These are phyloP conservation scores for Blastomyces gilchristii DNA, from an alignment of 2,329 filamentous ascomycete genomes.

Conservation along the genomic window DNA sequence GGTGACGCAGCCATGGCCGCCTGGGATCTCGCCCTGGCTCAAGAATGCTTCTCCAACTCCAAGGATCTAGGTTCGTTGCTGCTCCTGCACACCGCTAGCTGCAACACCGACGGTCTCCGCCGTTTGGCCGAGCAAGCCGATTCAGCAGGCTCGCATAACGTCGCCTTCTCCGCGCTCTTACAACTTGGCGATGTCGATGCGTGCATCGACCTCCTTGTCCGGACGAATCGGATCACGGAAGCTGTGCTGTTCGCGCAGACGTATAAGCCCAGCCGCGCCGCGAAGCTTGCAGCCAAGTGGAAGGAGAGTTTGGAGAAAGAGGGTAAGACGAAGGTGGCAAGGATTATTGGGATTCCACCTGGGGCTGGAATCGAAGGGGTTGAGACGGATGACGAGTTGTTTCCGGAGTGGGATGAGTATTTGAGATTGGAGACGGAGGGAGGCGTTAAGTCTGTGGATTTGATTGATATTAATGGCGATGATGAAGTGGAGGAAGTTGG, in stretches of 20 bases:
- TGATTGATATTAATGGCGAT: conserved; percentile 34
- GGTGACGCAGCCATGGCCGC: conserved; percentile 77
- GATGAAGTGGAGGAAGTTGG: conserved; percentile 22
- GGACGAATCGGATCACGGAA: conserved; percentile 72
- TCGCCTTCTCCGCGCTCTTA: conserved; percentile 87
- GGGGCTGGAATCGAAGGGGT: conserved; percentile 46
- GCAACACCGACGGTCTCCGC: conserved; percentile 62
- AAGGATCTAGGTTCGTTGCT: conserved; percentile 85
- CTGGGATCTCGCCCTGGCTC: conserved; percentile 81
- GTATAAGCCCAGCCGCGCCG: conserved; percentile 73
- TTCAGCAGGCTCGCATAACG: conserved; percentile 71
- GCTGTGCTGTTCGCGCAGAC: conserved; percentile 89
- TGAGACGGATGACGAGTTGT: conserved; percentile 59
- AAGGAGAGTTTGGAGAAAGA: conserved; percentile 72
- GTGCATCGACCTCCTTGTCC: conserved; percentile 67
- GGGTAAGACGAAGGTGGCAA: conserved; percentile 75
- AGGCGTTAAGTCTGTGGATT: conserved; percentile 32
- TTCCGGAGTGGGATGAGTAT: conserved; percentile 94
- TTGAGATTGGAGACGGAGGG: conserved; percentile 68
- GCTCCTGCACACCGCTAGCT: conserved; percentile 77
- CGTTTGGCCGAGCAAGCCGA: conserved; percentile 65
- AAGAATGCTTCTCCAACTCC: conserved; percentile 85
- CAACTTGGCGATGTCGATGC: conserved; percentile 70
- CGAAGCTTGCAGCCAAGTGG: conserved; percentile 62
- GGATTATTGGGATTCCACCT: conserved; percentile 71